Evolutionary conservation across 148 eudicot species (phyloP), one percentile per base, ranked within the genome.

Genomic region (Dianthus caryophyllus): DNA sequence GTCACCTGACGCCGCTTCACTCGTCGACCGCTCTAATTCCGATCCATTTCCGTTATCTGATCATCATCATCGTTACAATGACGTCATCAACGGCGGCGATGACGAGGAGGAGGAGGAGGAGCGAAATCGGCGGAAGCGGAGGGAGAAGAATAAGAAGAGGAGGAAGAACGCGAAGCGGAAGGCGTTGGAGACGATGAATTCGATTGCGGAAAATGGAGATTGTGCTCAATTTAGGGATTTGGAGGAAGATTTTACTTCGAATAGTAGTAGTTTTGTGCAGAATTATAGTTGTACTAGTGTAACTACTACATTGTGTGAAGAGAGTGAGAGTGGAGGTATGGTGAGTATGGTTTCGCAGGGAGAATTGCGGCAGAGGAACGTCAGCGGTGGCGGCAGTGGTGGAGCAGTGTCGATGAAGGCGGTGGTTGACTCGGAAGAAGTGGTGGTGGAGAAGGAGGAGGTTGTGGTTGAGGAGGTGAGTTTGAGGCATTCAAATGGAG

Each of bases 331-430:
- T 17, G 72, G 48, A 44, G 61, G 61, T 26, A 27, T 67, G 33
- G 82, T 76, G 60, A 41, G 69, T 65, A 73, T 74, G 50, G 84
- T 75, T 22, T 70, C 76, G 60, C 65, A 62, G 2, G 79, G 82
- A 30, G 85, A 79, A 72, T 64, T 86, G 72, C 75, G 91, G 58
- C 87, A 82, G 81, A 79, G 91, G 66, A 82, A 57, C 70, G 69
- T 78, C 21, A 74, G 31, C 21, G 73, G 31, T 76, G 80, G 76
- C 6, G 75, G 77, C 13, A 64, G 49, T 4, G 73, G 69, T 16
- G 67, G 71, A n/a, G 68, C 18, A 12, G 26, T 12, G 18, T 57
- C 76, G 13, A 62, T 36, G 73, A 65, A 20, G 39, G 57, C 33
- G 73, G 68, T 20, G 33, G 73, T 31, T 60, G 39, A 55, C 51